phyloP scores from a whole-genome alignment of 1,284 basidiomycete species.

The Taiwanofungus camphoratus region DNA sequence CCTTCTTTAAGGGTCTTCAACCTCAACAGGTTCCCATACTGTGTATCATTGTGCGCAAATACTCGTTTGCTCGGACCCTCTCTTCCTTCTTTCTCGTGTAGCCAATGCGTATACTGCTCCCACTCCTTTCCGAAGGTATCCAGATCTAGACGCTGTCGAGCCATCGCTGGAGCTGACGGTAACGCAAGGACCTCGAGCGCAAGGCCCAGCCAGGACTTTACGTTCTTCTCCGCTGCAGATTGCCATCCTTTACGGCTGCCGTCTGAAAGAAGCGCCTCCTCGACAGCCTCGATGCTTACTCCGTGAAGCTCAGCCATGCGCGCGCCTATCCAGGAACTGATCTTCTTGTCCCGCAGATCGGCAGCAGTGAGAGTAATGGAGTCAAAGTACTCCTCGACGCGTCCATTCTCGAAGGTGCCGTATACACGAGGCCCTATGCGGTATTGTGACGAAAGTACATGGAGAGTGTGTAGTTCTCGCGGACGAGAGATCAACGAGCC shows the following conservation, averaged over 20 bases:
- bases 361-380: conserved; percentile 71
- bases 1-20: conserved; percentile 54
- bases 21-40: conserved; percentile 88
- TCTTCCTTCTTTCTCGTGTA: conserved; percentile 54
- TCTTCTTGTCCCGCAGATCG: conserved; percentile 70
- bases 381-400: conserved; percentile 91
- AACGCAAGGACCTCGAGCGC: conserved; percentile 64
- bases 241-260: conserved; percentile 50
- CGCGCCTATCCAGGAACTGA: conserved; percentile 80
- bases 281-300: conserved; percentile 74
- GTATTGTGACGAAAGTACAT: conserved; percentile 82
- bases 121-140: conserved; percentile 59
- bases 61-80: conserved; percentile 58
- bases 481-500: conserved; percentile 80
- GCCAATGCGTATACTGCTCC: conserved; percentile 63
- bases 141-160: conserved; percentile 51
- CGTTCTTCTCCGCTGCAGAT: conserved; percentile 54
- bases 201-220: conserved; percentile 55
- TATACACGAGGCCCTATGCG: conserved; percentile 87
- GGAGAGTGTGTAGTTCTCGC: conserved; percentile 80
- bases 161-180: conserved; percentile 37
- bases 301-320: conserved; percentile 92
- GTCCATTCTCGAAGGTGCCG: conserved; percentile 91
- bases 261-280: conserved; percentile 28
- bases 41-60: conserved; percentile 88